Percentiles rank a stretch among this genome's conserved stretches.
phyloP scores from a whole-genome alignment of 805 yeast genomes.

The Zygotorulaspora florentina region DNA sequence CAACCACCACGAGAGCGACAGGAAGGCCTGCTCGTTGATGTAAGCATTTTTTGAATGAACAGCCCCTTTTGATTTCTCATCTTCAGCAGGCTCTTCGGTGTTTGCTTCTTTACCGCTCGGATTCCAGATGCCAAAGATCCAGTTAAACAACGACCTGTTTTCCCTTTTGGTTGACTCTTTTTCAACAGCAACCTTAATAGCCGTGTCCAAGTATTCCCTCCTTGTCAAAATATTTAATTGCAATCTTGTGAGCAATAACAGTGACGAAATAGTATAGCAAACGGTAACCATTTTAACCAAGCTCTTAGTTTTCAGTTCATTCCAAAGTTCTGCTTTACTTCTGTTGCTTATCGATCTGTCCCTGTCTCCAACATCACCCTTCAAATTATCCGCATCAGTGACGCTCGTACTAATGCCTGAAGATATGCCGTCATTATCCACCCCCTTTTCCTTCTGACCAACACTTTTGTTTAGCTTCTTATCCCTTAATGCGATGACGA shows the following conservation, averaged over 20 bases:
- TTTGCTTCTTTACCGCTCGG: background rate
- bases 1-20: slow-evolving; percentile 91
- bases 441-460: slow-evolving; percentile 2
- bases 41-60: slow-evolving; percentile 30
- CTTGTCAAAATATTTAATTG: slow-evolving; percentile 88
- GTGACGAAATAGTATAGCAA: slow-evolving; percentile 60
- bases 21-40: slow-evolving; percentile 70
- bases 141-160: slow-evolving; percentile 4
- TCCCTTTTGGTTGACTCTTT: slow-evolving; percentile 19
- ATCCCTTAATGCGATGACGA: slow-evolving; percentile 25
- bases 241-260: slow-evolving; percentile 74
- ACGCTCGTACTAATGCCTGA: slow-evolving; percentile 22
- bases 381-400: slow-evolving; percentile 13
- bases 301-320: slow-evolving; percentile 69
- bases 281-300: slow-evolving; percentile 69
- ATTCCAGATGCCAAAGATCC: slow-evolving; percentile 11
- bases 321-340: slow-evolving; percentile 74
- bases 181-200: slow-evolving; percentile 56
- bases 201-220: slow-evolving; percentile 75
- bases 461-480: slow-evolving; percentile 17
- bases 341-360: slow-evolving; percentile 21
- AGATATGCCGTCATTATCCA: slow-evolving; percentile 16
- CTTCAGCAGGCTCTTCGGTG: slow-evolving; percentile 12
- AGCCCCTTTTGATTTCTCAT: slow-evolving; percentile 27
- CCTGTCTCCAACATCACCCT: slow-evolving; percentile 12